Evolutionary conservation across 768 basidiomycete species (phyloP).

Genomic region (Symmetrospora coprosmae): DNA sequence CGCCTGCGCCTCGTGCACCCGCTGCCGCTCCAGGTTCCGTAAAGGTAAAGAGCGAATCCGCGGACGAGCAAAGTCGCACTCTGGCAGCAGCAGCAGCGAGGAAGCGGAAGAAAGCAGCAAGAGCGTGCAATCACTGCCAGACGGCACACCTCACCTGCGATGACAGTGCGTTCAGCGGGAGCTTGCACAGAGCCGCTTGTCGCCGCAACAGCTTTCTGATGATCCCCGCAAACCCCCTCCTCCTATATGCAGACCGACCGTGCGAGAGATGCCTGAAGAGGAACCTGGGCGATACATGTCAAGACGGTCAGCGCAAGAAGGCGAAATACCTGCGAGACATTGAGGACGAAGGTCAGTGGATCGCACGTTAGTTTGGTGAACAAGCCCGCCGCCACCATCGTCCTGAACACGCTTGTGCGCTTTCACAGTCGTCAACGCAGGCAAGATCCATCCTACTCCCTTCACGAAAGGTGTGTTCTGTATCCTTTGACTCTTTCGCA

Average conservation of each 20-base stretch:
- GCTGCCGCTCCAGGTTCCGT: too few species aligned
- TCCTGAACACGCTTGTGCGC: too few species aligned
- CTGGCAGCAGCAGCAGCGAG: constrained; percentile 37
- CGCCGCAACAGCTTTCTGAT: too few species aligned
- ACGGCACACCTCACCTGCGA: constrained; percentile 98
- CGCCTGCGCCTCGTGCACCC: too few species aligned
- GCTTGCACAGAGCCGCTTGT: too few species aligned
- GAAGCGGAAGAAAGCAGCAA: constrained; percentile 76
- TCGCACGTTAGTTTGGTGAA: too few species aligned
- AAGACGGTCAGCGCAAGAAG: constrained; percentile 92
- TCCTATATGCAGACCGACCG: constrained; percentile 58
- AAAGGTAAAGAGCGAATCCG: too few species aligned
- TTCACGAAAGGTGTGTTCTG: constrained; percentile 10
- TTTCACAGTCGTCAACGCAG: constrained; percentile 16
- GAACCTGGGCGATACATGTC: constrained; percentile 71
- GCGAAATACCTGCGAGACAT: constrained; percentile 93
- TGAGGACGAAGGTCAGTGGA: constrained; percentile 62
- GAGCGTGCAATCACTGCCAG: constrained; percentile 90
- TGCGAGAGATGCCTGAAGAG: constrained; percentile 93
- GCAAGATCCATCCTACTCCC: constrained; percentile 5
- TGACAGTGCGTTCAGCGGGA: constrained; percentile 77
- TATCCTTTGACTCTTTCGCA: too few species aligned
- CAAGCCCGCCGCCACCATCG: too few species aligned
- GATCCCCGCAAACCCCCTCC: background rate
- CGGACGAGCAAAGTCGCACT: background rate